These are phyloP conservation scores for Colletotrichum sp. DNA, from an alignment of 2,329 filamentous ascomycete species.

Conservation along the genomic window DNA sequence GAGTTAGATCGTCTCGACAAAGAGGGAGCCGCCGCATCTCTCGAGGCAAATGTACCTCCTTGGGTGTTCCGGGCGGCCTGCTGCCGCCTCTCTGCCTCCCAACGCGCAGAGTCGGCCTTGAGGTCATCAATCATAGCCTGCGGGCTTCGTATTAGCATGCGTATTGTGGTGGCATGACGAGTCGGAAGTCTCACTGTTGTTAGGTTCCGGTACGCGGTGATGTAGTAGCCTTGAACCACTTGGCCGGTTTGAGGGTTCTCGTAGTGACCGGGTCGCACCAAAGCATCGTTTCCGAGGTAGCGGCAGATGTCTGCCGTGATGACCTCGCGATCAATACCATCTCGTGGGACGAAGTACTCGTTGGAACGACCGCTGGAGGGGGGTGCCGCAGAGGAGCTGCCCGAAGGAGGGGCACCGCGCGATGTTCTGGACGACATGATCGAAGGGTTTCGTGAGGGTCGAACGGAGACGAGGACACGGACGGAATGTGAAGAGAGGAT, in stretches of 20 bases:
- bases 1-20: slow-evolving; percentile 64
- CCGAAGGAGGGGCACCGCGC: slow-evolving; percentile 34
- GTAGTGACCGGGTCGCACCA: slow-evolving; percentile 76
- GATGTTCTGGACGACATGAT: slow-evolving; percentile 47
- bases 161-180: not conserved
- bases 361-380: slow-evolving; percentile 62
- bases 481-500: slow-evolving; percentile 15
- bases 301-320: slow-evolving; percentile 86
- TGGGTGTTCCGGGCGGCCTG: slow-evolving; percentile 57
- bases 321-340: slow-evolving; percentile 83
- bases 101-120: slow-evolving; percentile 66
- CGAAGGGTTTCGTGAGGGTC: slow-evolving; percentile 24
- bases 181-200: slow-evolving; percentile 66
- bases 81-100: slow-evolving; percentile 65
- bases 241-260: slow-evolving; percentile 66
- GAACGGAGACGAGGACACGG: slow-evolving; percentile 17
- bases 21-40: slow-evolving; percentile 48
- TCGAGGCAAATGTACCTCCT: slow-evolving; percentile 64
- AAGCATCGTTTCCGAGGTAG: slow-evolving; percentile 82
- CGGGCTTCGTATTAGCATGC: not conserved
- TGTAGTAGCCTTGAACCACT: slow-evolving; percentile 74
- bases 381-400: slow-evolving; percentile 34
- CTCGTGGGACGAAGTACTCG: slow-evolving; percentile 81
- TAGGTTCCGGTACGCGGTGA: slow-evolving; percentile 79
- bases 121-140: slow-evolving; percentile 69